Evolutionary conservation across 1,284 basidiomycete species (phyloP).

Genomic region (Athelia psychrophila): DNA sequence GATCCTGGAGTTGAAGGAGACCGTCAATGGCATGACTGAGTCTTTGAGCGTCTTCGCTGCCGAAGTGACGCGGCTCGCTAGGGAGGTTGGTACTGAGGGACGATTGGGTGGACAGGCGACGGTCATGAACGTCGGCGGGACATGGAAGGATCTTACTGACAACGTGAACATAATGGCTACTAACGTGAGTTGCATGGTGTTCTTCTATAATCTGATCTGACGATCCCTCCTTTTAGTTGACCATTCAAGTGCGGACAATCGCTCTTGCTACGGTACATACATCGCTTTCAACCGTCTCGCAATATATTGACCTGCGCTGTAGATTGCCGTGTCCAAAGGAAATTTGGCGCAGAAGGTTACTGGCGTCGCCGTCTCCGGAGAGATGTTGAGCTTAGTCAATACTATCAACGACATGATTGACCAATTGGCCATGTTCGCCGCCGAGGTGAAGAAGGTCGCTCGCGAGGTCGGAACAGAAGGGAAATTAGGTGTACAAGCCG

Average conservation of each 20-base stretch:
- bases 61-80: slow-evolving; percentile 84
- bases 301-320: slow-evolving; percentile 2
- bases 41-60: slow-evolving; percentile 85
- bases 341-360: slow-evolving; percentile 94
- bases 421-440: slow-evolving; percentile 91
- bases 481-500: slow-evolving; percentile 95
- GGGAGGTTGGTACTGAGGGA: slow-evolving; percentile 92
- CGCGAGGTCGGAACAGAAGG: slow-evolving; percentile 95
- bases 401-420: slow-evolving; percentile 98
- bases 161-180: slow-evolving; percentile 90
- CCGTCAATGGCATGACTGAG: slow-evolving; percentile 91
- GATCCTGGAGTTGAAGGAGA: slow-evolving; percentile 84
- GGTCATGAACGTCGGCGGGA: slow-evolving; percentile 92
- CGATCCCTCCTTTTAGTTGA: slow-evolving; percentile 52
- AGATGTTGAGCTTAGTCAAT: slow-evolving; percentile 92
- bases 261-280: slow-evolving; percentile 79
- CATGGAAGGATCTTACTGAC: slow-evolving; percentile 97
- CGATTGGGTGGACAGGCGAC: slow-evolving; percentile 83
- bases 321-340: slow-evolving; percentile 92
- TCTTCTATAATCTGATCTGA: slow-evolving; percentile 2
- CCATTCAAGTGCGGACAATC: slow-evolving; percentile 93
- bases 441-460: slow-evolving; percentile 94
- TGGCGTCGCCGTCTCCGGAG: slow-evolving; percentile 91
- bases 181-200: slow-evolving; percentile 49
- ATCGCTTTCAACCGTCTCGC: background rate